phyloP scores from a whole-genome alignment of 345 rosid genomes.

The Cardamine chenopodiifolia region DNA sequence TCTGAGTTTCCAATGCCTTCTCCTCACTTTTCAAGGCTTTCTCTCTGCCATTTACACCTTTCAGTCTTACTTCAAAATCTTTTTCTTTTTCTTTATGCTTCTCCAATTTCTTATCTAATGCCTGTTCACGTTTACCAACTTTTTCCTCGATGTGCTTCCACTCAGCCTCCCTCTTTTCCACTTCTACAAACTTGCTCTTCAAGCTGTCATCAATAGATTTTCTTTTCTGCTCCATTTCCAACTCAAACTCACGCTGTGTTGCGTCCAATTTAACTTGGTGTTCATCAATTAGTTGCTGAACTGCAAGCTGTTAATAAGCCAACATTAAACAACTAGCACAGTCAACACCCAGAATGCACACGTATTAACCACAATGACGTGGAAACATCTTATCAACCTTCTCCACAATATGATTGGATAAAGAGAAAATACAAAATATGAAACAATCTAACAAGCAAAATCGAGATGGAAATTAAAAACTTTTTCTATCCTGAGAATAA shows the following conservation, averaged over 20 bases:
- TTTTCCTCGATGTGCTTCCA: conserved; percentile 85
- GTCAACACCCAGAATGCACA: conserved; percentile 24
- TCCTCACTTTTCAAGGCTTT: conserved; percentile 63
- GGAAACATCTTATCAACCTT: conserved; percentile 4
- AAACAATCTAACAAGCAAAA: background rate
- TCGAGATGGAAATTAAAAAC: background rate
- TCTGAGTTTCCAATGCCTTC: conserved; percentile 66
- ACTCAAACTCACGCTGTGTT: conserved; percentile 67
- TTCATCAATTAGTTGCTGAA: conserved; percentile 78
- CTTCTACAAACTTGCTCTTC: conserved; percentile 64
- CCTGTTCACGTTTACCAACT: conserved; percentile 71
- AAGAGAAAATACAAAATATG: background rate
- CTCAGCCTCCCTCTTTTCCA: conserved; percentile 86
- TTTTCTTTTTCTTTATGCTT: conserved; percentile 80
- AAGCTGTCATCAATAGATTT: conserved; percentile 70
- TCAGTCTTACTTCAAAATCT: conserved; percentile 60
- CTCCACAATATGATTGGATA: background rate
- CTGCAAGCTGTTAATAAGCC: conserved; percentile 57
- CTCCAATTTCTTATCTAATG: conserved; percentile 70
- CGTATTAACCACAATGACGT: background rate
- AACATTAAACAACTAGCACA: conserved; percentile 27
- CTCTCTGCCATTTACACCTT: conserved; percentile 71
- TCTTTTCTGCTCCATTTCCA: conserved; percentile 79
- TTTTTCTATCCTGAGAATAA: background rate
- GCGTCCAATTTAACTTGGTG: conserved; percentile 74